Evolutionary conservation across 805 yeast species (phyloP).

Genomic region (Sugiyamaella smithiae): DNA sequence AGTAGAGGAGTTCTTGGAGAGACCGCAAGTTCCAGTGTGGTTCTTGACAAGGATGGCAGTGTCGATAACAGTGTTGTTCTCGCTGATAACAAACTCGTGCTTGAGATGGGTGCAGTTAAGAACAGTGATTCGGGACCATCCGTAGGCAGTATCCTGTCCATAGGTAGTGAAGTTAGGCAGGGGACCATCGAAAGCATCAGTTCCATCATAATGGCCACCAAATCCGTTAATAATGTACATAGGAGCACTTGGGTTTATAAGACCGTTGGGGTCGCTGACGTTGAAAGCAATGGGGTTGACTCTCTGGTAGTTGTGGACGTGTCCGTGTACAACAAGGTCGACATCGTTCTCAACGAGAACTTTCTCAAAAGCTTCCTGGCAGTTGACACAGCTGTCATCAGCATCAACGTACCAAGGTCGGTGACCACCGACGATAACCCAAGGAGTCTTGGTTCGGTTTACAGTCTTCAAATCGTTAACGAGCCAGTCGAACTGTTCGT

Average conservation of each 20-base stretch:
- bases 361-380: conserved; percentile 24
- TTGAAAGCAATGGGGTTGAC: conserved; percentile 20
- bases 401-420: conserved; percentile 28
- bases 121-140: conserved; percentile 28
- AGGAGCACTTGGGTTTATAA: conserved; percentile 28
- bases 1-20: not conserved
- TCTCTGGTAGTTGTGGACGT: conserved; percentile 26
- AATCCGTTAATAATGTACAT: conserved; percentile 30
- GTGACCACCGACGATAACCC: conserved; percentile 25
- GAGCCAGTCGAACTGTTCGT: conserved; percentile 30
- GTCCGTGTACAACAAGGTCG: conserved; percentile 25
- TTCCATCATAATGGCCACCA: conserved; percentile 30
- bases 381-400: conserved; percentile 15
- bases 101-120: conserved; percentile 30
- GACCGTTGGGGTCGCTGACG: conserved; percentile 27
- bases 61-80: conserved; percentile 26
- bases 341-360: conserved; percentile 20
- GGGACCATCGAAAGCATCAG: conserved; percentile 15
- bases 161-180: conserved; percentile 11
- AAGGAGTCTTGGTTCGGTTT: conserved; percentile 29
- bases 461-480: conserved; percentile 26
- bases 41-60: conserved; percentile 27
- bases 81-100: conserved; percentile 25
- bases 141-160: conserved; percentile 22
- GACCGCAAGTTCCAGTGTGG: conserved; percentile 12